phyloP scores from a whole-genome alignment of 306 rosid genomes.

The Malus sylvestris region DNA sequence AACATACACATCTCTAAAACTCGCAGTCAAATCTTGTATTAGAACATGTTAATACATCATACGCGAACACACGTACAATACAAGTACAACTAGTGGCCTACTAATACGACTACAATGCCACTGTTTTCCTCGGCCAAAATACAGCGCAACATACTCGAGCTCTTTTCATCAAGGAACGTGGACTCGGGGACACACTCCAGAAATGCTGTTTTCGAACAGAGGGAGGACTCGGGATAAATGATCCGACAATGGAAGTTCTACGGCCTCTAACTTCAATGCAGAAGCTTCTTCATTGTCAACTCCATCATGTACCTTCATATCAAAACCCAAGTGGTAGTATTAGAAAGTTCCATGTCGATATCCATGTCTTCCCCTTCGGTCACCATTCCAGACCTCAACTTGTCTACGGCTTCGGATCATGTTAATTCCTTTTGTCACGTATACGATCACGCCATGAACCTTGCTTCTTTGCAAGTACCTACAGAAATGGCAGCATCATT shows the following conservation, averaged over 20 bases:
- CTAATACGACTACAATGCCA: not conserved
- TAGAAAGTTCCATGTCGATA: not conserved
- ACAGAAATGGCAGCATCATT: conserved; percentile 15
- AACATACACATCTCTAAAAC: not conserved
- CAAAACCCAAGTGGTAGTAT: not conserved
- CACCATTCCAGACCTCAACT: not conserved
- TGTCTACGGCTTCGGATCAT: not conserved
- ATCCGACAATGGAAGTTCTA: too few relatives aligned
- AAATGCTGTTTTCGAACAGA: not conserved
- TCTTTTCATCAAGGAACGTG: not conserved
- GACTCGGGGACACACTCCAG: not conserved
- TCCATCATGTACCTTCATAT: not conserved
- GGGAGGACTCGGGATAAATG: not conserved
- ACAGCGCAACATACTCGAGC: not conserved
- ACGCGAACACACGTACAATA: too few relatives aligned
- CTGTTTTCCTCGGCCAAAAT: not conserved
- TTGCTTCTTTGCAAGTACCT: conserved; percentile 78
- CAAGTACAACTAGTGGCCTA: not conserved
- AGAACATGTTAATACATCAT: not conserved
- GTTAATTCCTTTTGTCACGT: conserved; percentile 20
- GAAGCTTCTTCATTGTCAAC: not conserved
- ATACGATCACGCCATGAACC: conserved; percentile 95
- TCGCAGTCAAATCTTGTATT: not conserved
- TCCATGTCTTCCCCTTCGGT: not conserved
- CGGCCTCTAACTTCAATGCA: not conserved